Base-by-base conservation (phyloP, 257 asterid species). In the Catharanthus roseus region DNA sequence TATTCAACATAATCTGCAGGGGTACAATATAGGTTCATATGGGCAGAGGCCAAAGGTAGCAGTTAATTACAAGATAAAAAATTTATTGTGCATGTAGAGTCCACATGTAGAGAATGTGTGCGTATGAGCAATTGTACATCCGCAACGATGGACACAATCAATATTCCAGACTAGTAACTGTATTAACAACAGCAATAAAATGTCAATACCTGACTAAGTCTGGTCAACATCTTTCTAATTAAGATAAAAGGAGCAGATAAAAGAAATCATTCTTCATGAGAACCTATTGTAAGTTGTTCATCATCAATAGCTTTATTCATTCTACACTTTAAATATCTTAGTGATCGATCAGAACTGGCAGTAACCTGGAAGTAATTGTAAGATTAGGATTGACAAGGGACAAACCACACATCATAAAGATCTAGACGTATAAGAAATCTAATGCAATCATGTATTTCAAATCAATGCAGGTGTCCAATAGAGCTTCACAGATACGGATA, bases 81-180 rank as follows among this genome's bases (percentile, higher is more conserved):
- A 29, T 41, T n/a, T n/a, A n/a, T n/a, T n/a, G n/a, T n/a, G n/a
- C 50, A 57, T 75, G 4, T 75, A 39, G 65, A 16, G 77, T 47
- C 80, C 34, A 67, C 33, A 68, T 75, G 74, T 63, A 68, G 71
- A 71, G 67, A 34, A 72, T 67, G 77, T 45, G 39, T 33, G 71
- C 77, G 12, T 23, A 31, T 3, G 26, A 39, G 72, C 13, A 21
- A 3, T 19, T 62, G 19, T 60, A 66, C 78, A 63, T 36, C 64
- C 60, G 76, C 69, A 78, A 73, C 78, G 70, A 78, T 6, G 69
- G 78, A 70, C 82, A 51, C 71, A 4, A 12, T 62, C 45, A n/a
- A 64, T 78, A 15, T 78, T 41, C 82, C 82, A 78, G 82, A 73
- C 82, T 73, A 34, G 78, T 73, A 78, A 78, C 82, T 69, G 78